Conservation (phyloP, 495 filamentous ascomycete species). For the Aspergillus diversus region DNA sequence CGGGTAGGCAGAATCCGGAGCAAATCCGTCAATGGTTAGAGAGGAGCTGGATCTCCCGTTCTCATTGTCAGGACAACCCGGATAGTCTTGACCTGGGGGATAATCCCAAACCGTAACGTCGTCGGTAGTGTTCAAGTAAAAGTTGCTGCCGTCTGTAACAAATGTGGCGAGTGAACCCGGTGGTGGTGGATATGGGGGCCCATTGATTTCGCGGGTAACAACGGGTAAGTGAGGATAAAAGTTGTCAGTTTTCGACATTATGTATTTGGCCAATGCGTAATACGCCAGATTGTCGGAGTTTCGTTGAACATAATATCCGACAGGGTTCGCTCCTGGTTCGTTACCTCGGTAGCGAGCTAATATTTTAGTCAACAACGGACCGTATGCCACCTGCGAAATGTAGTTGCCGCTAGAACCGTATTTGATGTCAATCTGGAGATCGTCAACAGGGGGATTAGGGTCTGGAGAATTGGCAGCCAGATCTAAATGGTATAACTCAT, state of each 20-base stretch:
- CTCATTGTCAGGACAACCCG: slow-evolving; percentile 10
- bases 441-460: slow-evolving; percentile 13
- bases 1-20: slow-evolving; percentile 10
- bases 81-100: slow-evolving; percentile 7
- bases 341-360: background rate
- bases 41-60: slow-evolving; percentile 11
- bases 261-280: slow-evolving; percentile 18
- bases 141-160: slow-evolving; percentile 11
- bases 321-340: background rate
- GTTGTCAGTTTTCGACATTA: slow-evolving; percentile 1
- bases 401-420: background rate
- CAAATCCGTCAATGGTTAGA: slow-evolving; percentile 15
- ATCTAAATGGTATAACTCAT: slow-evolving; percentile 17
- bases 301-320: slow-evolving; percentile 16
- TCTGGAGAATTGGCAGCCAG: slow-evolving; percentile 13
- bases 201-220: background rate
- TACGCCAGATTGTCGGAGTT: slow-evolving; percentile 18
- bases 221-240: slow-evolving; percentile 8
- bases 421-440: slow-evolving; percentile 17
- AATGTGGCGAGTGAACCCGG: slow-evolving; percentile 10
- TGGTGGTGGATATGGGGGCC: slow-evolving; percentile 4
- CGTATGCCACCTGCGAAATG: slow-evolving; percentile 4
- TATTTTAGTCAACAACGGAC: slow-evolving; percentile 1
- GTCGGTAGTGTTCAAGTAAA: slow-evolving; percentile 16
- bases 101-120: slow-evolving; percentile 12